Evolutionary conservation across 768 basidiomycete species (phyloP).

Genomic region (Scleroderma citrinum): DNA sequence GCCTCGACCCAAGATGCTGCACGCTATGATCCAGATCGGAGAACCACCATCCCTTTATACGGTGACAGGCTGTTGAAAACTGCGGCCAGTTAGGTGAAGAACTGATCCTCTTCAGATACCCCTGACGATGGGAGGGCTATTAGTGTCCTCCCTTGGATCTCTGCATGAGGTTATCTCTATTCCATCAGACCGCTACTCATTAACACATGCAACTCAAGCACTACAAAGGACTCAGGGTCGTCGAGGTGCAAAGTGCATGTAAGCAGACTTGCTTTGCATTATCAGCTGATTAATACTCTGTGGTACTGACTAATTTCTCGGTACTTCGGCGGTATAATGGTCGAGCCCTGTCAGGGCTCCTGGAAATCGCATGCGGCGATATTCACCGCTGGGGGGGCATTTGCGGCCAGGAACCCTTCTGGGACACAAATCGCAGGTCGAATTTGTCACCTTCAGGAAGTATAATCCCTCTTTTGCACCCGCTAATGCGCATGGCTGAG

Average conservation of each 20-base stretch:
- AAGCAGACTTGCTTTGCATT: too few relatives aligned
- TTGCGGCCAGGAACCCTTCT: conserved; percentile 1
- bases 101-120: conserved; percentile 1
- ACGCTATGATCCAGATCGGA: conserved; percentile 19
- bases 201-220: too few relatives aligned
- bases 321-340: too few relatives aligned
- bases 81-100: too few relatives aligned
- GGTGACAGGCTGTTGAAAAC: too few relatives aligned
- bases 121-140: neutral
- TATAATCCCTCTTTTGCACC: conserved; percentile 4
- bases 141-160: too few relatives aligned
- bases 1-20: conserved; percentile 17
- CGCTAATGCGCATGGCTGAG: neutral
- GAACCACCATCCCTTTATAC: conserved; percentile 14
- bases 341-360: too few relatives aligned
- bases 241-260: conserved; percentile 4
- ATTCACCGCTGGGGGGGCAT: conserved; percentile 8
- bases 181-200: neutral
- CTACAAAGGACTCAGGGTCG: conserved; percentile 1
- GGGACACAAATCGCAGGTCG: neutral
- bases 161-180: conserved; percentile 9
- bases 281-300: too few relatives aligned
- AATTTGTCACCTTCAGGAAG: conserved; percentile 1
- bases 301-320: too few relatives aligned
- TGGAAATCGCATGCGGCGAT: conserved; percentile 4